Base-by-base conservation (phyloP, 768 basidiomycete genomes). In the Collybia sp. region DNA sequence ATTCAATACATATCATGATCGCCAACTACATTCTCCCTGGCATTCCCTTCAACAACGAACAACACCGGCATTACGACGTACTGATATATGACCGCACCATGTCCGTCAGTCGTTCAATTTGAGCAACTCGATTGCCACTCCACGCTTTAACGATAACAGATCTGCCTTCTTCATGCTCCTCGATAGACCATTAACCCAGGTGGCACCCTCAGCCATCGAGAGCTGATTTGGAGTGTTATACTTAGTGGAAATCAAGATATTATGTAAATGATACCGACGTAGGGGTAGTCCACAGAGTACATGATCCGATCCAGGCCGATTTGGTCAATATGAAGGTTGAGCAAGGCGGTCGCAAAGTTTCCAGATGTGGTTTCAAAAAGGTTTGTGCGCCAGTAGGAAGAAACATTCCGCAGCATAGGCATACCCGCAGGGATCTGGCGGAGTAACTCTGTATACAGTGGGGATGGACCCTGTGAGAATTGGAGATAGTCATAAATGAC, bases 301-400 rank as follows among this genome's bases (percentile, higher is more conserved):
- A 73, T 48, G 12, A 73, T 72, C 18, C 63, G 58, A 45, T 67
- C 58, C 16, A 72, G 47, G 11, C 69, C 71, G 48, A 73, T 70
- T 45, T 69, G 58, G n/a, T 54, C 45, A 15, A 59, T 62, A 44
- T 73, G 70, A 47, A 72, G 70, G 33, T 68, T 43, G 11, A 71
- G 56, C 8, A 73, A 61, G 16, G 54, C 47, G 1, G 70, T 70
- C 2, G 65, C 66, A 43, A 73, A 71, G 45, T 71, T 69, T 1
- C 70, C 70, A 10, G 70, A 69, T 0, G 64, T 63, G 0, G 70
- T 73, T 48, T 71, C 69, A 45, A 62, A 67, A 6, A 73, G 53
- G 37, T 71, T 73, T 18, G 64, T 65, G 13, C 55, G 53, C 59
- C 66, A 70, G 42, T 73, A 73, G 1, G 60, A 61, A 1, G 67